These are phyloP conservation scores for Cadophora gregata DNA, from an alignment of 2,329 filamentous ascomycete species.

Conservation along the genomic window DNA sequence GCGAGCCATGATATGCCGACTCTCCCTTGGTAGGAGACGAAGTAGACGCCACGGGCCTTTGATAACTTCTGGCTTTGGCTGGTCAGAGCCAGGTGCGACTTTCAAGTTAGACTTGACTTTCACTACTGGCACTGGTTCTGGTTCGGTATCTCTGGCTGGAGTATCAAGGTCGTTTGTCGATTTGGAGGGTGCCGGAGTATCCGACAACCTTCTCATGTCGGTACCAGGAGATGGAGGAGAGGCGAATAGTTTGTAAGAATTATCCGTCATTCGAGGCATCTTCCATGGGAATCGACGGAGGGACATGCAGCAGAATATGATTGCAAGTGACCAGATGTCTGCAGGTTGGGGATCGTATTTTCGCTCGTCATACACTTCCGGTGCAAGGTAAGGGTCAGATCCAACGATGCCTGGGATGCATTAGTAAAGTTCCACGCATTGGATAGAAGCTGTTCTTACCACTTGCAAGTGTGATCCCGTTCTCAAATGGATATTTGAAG, in stretches of 20 bases:
- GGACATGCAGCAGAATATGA: slow-evolving; percentile 99
- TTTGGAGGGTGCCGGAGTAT: slow-evolving; percentile 36
- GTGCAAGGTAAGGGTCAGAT: slow-evolving; percentile 93
- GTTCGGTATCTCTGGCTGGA: slow-evolving; percentile 32
- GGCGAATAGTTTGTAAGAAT: slow-evolving; percentile 92
- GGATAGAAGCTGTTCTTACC: slow-evolving; percentile 60
- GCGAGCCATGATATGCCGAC: slow-evolving; percentile 83
- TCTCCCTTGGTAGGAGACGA: slow-evolving; percentile 86
- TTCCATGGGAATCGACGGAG: slow-evolving; percentile 97
- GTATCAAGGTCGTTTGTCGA: slow-evolving; percentile 36
- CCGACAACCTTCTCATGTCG: slow-evolving; percentile 38
- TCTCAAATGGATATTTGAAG: slow-evolving; percentile 97
- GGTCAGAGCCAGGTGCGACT: slow-evolving; percentile 41
- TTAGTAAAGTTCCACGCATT: slow-evolving; percentile 12
- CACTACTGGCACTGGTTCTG: slow-evolving; percentile 29
- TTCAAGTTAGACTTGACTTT: slow-evolving; percentile 26
- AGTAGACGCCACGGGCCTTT: slow-evolving; percentile 92
- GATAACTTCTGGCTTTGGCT: slow-evolving; percentile 73
- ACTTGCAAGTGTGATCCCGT: slow-evolving; percentile 78
- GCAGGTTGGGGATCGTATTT: slow-evolving; percentile 94
- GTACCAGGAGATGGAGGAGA: slow-evolving; percentile 79
- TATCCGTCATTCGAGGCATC: slow-evolving; percentile 87
- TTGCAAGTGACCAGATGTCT: slow-evolving; percentile 97
- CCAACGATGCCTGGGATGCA: slow-evolving; percentile 69
- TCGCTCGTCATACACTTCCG: slow-evolving; percentile 92